Evolutionary conservation across 306 rosid genomes (phyloP), one percentile per base, ranked within the genome.

Genomic region (Trifolium dubium): DNA sequence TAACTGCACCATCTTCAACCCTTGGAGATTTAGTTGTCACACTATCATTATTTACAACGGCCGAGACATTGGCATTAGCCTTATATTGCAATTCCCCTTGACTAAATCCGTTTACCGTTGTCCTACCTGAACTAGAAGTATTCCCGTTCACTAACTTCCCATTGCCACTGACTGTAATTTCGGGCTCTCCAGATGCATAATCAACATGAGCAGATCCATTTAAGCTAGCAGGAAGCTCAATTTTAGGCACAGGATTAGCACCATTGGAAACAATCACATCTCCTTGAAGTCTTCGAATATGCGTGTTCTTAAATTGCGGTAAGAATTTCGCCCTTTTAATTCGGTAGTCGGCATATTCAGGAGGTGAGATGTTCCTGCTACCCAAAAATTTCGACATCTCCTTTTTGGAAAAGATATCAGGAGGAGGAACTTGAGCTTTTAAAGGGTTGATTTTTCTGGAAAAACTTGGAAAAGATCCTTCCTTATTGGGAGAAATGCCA

Each of bases 351-450:
- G 77, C 72, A 82, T 78, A 89, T 60, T 79, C 77, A 9, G 85
- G 86, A 12, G 93, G 92, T 18, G 96, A 74, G 66, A 89, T 77
- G 79, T 77, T 88, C 77, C 84, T 84, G 59, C 81, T 87, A 68
- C 76, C 64, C 13, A 90, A 79, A 82, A 94, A 94, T 40, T 69
- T 72, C 64, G 96, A 86, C 93, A 92, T 92, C 77, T 86, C 89
- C 60, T 77, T 85, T 82, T 80, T 92, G 15, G 92, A 92, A 79
- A 94, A 92, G 71, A 87, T 46, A 85, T 90, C 83, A 67, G 81
- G 31, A 18, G 96, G 90, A 80, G 99, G 99, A 82, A 92, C 64
- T 83, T 94, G 99, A 66, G 96, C 86, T 71, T 83, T 83, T 64
- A 92, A 68, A 72, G 99, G 99, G 79, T 87, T 89, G 68, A 83